phyloP scores from a whole-genome alignment of 495 filamentous ascomycete species.

The Penicillium cosmopolitanum region DNA sequence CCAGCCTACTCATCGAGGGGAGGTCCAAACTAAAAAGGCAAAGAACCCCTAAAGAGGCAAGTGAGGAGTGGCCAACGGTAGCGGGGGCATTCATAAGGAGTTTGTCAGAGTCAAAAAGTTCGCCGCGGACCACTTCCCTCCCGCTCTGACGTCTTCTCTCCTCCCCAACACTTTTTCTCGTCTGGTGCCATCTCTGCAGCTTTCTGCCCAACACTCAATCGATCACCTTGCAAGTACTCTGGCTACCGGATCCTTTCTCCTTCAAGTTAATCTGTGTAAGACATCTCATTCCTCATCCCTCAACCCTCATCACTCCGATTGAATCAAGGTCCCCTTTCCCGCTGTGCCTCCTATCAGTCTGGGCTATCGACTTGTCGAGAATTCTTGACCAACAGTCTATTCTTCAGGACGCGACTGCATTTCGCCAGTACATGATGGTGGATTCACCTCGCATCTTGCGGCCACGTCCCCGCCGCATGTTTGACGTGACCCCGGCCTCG shows the following conservation, averaged over 20 bases:
- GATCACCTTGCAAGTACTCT: neutral
- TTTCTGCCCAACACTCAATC: constrained; percentile 5
- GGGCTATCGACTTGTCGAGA: neutral
- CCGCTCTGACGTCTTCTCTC: constrained; percentile 3
- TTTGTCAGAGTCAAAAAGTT: neutral
- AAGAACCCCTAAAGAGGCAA: neutral
- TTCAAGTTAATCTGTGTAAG: neutral
- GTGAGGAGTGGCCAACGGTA: constrained; percentile 1
- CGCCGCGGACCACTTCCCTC: neutral
- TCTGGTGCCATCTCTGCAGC: constrained; percentile 9
- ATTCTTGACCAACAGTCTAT: no score
- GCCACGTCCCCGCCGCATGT: constrained; percentile 76
- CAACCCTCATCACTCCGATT: neutral
- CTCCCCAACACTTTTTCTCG: constrained; percentile 7
- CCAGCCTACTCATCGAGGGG: neutral
- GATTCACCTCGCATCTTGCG: constrained; percentile 62
- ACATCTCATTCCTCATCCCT: neutral
- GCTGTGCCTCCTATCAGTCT: neutral
- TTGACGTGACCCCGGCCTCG: constrained; percentile 62
- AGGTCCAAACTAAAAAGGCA: neutral
- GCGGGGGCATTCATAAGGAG: constrained; percentile 3
- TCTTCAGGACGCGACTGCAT: neutral
- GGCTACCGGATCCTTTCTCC: neutral
- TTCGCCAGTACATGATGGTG: constrained; percentile 35
- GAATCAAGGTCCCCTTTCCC: neutral